Evolutionary conservation across 495 filamentous ascomycete genomes (phyloP), one percentile per base, ranked within the genome.

Genomic region (Cercophora samala): DNA sequence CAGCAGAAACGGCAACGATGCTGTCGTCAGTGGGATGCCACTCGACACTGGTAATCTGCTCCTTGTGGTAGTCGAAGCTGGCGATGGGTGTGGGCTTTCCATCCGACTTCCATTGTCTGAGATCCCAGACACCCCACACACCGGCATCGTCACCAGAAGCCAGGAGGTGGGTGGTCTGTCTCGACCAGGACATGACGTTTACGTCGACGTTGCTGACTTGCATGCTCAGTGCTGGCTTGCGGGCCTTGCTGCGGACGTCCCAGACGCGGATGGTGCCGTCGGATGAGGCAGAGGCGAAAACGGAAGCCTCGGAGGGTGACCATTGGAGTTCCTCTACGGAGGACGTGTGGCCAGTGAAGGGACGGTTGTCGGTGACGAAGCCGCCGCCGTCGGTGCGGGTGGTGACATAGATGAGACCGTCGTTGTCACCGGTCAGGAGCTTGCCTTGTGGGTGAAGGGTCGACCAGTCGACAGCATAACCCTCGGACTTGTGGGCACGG

Each of bases 21-120:
- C 89, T 93, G 79, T 99, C 94, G 70, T 99, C 95, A 3, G 90
- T 91, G 18, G 95, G 95, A 78, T 99, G 94, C 93, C 96, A 99
- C 79, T 99, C 94, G 23, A 99, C 84, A 74, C 90, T 92, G 18
- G 95, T 98, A 73, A 99, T 91, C 67, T 96, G 94, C 77, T 97
- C 91, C 77, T 91, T 91, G 80, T 99, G 95, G 83, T 96, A 97
- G 70, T 88, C 85, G 78, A 97, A 99, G 37, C 88, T 89, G 1
- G 95, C 95, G 2, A 97, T 91, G 4, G 93, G 90, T 15, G 85
- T 87, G 1, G 91, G 86, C 67, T 82, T 84, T 58, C 76, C 70
- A 69, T 81, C 83, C 1, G 91, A 88, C 79, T 96, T 97, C 90
- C 95, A 98, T 71, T 94, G 90, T 65, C 95, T 86, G 70, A 99